Base-by-base conservation (phyloP, 164 flowering plant genomes). In the Annona cherimola region DNA sequence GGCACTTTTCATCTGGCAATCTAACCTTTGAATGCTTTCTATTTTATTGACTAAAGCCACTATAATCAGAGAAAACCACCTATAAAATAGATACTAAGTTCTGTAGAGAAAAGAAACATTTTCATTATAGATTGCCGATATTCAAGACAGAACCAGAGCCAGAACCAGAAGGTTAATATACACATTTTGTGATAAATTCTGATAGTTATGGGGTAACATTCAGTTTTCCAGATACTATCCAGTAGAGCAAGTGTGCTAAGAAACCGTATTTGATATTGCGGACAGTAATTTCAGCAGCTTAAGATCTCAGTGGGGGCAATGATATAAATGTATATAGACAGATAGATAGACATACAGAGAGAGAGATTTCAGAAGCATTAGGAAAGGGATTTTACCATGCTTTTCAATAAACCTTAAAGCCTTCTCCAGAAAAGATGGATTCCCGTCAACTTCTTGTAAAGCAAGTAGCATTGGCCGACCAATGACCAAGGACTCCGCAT, bases 381-480 rank as follows among this genome's bases (percentile, higher is more conserved):
- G 4, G 42, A 57, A 70, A 63, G 67, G 65, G 75, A 71, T 72
- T 79, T 81, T 76, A 92, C 98, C 98, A 75, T 84, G 71, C 71
- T 88, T 85, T 78, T 92, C 98, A 45, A 90, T 71, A 76, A 87
- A 92, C 66, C 79, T 80, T 55, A 92, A 91, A 42, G 98, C 96
- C 77, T 92, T 92, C 73, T 92, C 98, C 86, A 92, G 73, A 78
- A 92, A 90, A 43, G 98, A 88, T 71, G 98, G 98, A 72, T 84
- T 39, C 67, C 98, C 98, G 83, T 92, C 98, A 76, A 84, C 81
- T 71, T 92, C 96, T 81, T 92, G 96, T 77, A 92, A 75, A 71
- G 94, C 98, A 79, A 89, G 93, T 73, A 92, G 82, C 77, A 92
- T 79, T 45, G 98, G 96, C 78, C 89, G 79, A 45, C 98, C 94